Conservation (phyloP, 2,329 filamentous ascomycete species). For the Xylariales sp. region DNA sequence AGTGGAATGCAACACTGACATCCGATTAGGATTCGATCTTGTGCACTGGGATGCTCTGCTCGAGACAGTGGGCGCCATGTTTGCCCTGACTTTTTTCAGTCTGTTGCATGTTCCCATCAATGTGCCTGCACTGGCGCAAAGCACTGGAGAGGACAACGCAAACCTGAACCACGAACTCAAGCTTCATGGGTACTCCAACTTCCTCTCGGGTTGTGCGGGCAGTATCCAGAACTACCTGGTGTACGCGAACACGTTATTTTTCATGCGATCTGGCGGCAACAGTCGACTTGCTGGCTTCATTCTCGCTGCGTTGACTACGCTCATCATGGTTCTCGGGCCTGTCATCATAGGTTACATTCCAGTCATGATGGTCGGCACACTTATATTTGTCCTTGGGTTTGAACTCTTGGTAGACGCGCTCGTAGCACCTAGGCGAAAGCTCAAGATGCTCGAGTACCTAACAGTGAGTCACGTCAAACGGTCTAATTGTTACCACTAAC, state of each 20-base stretch:
- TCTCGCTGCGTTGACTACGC: slow-evolving; percentile 74
- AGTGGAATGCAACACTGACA: slow-evolving; percentile 16
- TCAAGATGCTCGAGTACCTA: slow-evolving; percentile 81
- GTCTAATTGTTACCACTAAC: slow-evolving; percentile 17
- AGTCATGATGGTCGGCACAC: slow-evolving; percentile 90
- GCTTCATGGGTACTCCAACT: slow-evolving; percentile 89
- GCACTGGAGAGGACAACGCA: slow-evolving; percentile 86
- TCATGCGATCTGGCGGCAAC: slow-evolving; percentile 88
- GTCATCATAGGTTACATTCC: slow-evolving; percentile 90
- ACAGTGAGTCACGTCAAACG: slow-evolving; percentile 51
- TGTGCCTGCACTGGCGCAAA: slow-evolving; percentile 86
- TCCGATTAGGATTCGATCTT: slow-evolving; percentile 62
- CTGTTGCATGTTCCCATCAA: slow-evolving; percentile 97
- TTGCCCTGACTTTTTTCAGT: slow-evolving; percentile 95
- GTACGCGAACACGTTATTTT: slow-evolving; percentile 95
- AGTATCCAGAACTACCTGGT: slow-evolving; percentile 97
- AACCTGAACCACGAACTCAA: slow-evolving; percentile 88
- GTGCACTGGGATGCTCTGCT: slow-evolving; percentile 79
- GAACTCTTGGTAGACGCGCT: slow-evolving; percentile 86
- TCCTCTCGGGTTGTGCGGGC: slow-evolving; percentile 77
- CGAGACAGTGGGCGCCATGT: slow-evolving; percentile 89
- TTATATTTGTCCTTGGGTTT: slow-evolving; percentile 94
- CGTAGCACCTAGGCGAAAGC: slow-evolving; percentile 81
- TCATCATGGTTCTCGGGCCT: slow-evolving; percentile 80
- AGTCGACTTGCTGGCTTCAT: slow-evolving; percentile 81